A percentile compares a stretch with the other conserved stretches of the same genome.
Evolutionary conservation across 202 grass and related monocot species (phyloP).

Genomic region (Saccharum hybrid): DNA sequence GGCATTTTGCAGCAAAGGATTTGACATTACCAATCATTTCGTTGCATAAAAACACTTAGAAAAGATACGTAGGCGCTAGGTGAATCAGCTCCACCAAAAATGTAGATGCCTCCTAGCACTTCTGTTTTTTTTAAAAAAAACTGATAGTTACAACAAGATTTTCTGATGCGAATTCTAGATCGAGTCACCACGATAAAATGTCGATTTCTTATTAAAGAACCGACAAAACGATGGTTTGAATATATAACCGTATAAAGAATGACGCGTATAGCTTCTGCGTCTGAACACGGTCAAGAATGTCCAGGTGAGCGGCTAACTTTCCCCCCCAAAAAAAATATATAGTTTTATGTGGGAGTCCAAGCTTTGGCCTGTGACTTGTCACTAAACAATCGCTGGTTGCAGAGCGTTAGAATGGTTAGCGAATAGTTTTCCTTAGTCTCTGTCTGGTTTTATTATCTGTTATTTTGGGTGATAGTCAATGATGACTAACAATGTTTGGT

Average conservation of each 20-base stretch:
- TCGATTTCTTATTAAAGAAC: neutral
- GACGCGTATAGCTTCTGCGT: neutral
- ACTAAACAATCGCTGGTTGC: conserved; percentile 22
- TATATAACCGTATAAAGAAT: neutral
- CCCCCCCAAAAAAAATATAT: neutral
- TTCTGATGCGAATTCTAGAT: neutral
- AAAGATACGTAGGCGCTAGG: too few species aligned
- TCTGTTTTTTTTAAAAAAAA: too few species aligned
- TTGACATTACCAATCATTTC: too few species aligned
- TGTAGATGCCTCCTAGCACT: too few species aligned
- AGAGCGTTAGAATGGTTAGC: conserved; percentile 15
- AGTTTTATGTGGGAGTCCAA: neutral
- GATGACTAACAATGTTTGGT: conserved; percentile 28
- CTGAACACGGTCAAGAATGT: conserved; percentile 29
- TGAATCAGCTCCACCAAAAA: too few species aligned
- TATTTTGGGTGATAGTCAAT: conserved; percentile 31
- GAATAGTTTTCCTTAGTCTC: neutral
- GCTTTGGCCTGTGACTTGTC: neutral
- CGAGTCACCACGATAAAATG: neutral
- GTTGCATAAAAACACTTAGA: too few species aligned
- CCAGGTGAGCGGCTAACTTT: neutral
- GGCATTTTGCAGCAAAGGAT: too few species aligned
- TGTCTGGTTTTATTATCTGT: neutral
- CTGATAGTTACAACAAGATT: too few species aligned
- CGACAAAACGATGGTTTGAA: neutral